These are phyloP conservation scores for Otatea glauca DNA, from an alignment of 176 grass and related monocot species.

Conservation along the genomic window DNA sequence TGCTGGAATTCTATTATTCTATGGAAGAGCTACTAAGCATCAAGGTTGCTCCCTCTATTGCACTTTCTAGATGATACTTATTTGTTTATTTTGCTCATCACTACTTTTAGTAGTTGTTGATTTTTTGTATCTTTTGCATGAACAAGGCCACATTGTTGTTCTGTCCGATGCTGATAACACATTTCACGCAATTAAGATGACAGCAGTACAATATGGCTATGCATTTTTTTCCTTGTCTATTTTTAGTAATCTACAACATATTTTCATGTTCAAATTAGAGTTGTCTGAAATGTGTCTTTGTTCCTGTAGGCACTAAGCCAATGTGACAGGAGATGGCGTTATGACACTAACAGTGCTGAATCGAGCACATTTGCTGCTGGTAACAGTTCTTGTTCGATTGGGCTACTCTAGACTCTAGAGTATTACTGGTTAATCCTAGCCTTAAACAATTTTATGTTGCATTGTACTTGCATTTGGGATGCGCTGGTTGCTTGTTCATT, in stretches of 20 bases:
- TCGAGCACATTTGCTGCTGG: constrained; percentile 95
- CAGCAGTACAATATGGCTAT: background rate
- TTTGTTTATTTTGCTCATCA: constrained; percentile 7
- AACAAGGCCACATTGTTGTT: constrained; percentile 62
- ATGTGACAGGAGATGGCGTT: constrained; percentile 91
- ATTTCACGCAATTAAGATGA: constrained; percentile 94
- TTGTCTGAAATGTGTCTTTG: constrained; percentile 37
- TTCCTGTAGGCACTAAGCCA: constrained; percentile 82
- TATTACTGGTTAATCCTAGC: background rate
- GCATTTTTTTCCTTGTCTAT: background rate
- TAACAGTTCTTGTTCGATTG: constrained; percentile 41
- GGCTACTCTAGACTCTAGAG: background rate
- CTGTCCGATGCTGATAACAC: constrained; percentile 68
- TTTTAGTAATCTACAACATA: constrained; percentile 15
- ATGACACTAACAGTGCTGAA: constrained; percentile 86
- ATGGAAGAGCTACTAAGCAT: constrained; percentile 68
- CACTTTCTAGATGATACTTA: background rate
- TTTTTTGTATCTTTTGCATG: constrained; percentile 58
- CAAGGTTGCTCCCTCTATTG: constrained; percentile 55
- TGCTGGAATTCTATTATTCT: constrained; percentile 84
- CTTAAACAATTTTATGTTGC: constrained; percentile 4
- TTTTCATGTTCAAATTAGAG: constrained; percentile 12
- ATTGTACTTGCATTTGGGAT: background rate
- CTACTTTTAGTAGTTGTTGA: background rate
- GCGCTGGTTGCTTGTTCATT: background rate